phyloP scores from a whole-genome alignment of 75 land plant genomes.

The Cryptomeria japonica region DNA sequence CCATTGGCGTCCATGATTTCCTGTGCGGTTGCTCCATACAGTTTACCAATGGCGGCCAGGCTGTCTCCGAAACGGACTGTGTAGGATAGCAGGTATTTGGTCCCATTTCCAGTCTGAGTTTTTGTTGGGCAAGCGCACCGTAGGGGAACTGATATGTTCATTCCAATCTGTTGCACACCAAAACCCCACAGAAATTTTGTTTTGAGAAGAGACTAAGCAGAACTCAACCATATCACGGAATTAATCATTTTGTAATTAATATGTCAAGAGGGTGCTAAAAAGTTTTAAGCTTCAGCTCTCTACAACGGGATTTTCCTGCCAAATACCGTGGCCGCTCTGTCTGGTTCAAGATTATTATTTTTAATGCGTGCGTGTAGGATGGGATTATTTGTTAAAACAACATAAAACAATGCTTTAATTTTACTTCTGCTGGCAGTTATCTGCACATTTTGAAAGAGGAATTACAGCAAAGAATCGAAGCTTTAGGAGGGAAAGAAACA shows the following conservation, averaged over 20 bases:
- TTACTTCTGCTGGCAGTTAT: background rate
- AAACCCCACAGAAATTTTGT: background rate
- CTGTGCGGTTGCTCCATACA: conserved; percentile 20
- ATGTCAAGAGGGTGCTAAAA: background rate
- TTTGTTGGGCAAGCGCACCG: conserved; percentile 72
- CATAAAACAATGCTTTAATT: background rate
- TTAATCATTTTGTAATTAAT: too few species aligned
- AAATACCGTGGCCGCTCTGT: too few species aligned
- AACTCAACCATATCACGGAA: background rate
- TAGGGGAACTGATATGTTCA: conserved; percentile 42
- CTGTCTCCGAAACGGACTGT: conserved; percentile 32
- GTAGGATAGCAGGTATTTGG: conserved; percentile 46
- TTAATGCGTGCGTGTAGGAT: too few species aligned
- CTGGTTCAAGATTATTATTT: too few species aligned
- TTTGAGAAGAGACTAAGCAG: background rate
- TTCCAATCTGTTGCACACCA: conserved; percentile 10
- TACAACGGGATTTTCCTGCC: background rate
- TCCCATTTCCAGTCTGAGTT: conserved; percentile 36
- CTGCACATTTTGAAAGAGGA: background rate
- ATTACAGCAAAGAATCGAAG: background rate
- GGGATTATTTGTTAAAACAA: too few species aligned
- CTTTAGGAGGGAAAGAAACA: background rate
- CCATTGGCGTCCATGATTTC: conserved; percentile 34
- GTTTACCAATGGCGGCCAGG: conserved; percentile 17
- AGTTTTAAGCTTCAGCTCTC: background rate